Conservation (phyloP, 2,329 filamentous ascomycete species). For the Phialocephala sp. region DNA sequence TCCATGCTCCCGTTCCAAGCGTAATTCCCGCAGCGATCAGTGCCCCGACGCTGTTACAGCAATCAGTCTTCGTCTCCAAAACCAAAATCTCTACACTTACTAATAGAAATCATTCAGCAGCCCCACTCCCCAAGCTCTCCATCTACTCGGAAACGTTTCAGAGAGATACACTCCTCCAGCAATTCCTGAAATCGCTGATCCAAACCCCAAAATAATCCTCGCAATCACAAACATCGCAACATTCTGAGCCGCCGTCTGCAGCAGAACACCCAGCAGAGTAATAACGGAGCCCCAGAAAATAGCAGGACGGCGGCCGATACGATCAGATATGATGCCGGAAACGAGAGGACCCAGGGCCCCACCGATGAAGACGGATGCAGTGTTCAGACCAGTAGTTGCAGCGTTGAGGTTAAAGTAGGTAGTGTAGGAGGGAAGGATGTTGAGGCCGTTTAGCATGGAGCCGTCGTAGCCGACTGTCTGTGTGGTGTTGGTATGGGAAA, state of each 20-base stretch:
- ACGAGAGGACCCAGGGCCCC: conserved; percentile 51
- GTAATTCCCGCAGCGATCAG: conserved; percentile 46
- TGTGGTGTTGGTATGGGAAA: conserved; percentile 8
- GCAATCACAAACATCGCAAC: conserved; percentile 36
- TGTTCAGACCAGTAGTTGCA: conserved; percentile 59
- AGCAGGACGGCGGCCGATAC: conserved; percentile 42
- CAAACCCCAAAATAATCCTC: conserved; percentile 35
- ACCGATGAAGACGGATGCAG: conserved; percentile 59
- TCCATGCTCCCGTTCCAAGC: conserved; percentile 45
- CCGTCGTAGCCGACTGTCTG: conserved; percentile 36
- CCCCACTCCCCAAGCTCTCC: conserved; percentile 52
- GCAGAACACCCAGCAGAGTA: conserved; percentile 28
- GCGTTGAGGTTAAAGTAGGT: conserved; percentile 60
- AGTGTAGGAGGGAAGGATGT: conserved; percentile 61
- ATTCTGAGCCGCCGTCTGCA: conserved; percentile 34
- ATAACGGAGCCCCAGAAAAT: conserved; percentile 30
- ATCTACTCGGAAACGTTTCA: conserved; percentile 54
- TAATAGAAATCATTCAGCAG: conserved; percentile 48
- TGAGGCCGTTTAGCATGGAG: conserved; percentile 54
- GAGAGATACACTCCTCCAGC: conserved; percentile 54
- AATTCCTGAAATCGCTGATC: conserved; percentile 38
- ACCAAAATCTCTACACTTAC: conserved; percentile 21
- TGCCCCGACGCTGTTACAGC: conserved; percentile 38
- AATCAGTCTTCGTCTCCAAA: not conserved
- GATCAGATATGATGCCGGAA: conserved; percentile 46